These are phyloP conservation scores for Ustilago xerochloae DNA, from an alignment of 1,284 basidiomycete species.

Conservation along the genomic window DNA sequence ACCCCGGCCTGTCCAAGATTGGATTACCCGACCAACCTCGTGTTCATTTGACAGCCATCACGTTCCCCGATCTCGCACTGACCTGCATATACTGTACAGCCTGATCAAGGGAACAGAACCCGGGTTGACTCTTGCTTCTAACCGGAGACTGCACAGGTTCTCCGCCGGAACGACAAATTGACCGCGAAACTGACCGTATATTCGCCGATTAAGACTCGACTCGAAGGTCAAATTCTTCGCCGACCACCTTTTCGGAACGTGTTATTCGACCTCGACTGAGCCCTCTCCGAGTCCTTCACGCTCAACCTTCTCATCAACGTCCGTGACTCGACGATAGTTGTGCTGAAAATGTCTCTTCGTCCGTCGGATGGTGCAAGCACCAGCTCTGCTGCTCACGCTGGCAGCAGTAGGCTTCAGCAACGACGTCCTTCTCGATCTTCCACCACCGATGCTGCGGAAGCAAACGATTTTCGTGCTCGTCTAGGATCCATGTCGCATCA, in stretches of 20 bases:
- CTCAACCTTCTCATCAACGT: background rate
- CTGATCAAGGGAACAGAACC: too few relatives aligned
- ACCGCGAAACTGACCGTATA: too few relatives aligned
- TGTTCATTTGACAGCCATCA: too few relatives aligned
- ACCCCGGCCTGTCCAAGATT: too few relatives aligned
- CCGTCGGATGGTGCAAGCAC: background rate
- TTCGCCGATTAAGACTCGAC: too few relatives aligned
- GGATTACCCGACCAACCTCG: too few relatives aligned
- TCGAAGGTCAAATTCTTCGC: background rate
- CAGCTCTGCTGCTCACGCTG: conserved; percentile 1
- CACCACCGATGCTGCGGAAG: conserved; percentile 15
- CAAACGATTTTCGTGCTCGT: conserved; percentile 15
- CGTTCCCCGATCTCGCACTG: too few relatives aligned
- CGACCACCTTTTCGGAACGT: background rate
- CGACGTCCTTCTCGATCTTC: conserved; percentile 25
- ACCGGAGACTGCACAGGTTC: too few relatives aligned
- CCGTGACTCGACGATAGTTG: background rate
- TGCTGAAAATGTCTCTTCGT: conserved; percentile 13
- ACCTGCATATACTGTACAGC: too few relatives aligned
- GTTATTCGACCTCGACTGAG: too few relatives aligned
- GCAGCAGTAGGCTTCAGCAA: conserved; percentile 10
- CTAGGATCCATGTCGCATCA: conserved; percentile 5
- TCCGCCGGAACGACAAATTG: too few relatives aligned
- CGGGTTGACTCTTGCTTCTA: too few relatives aligned
- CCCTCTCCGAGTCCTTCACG: background rate